phyloP scores from a whole-genome alignment of 83 land plant species.

The Isoetes engelmannii region DNA sequence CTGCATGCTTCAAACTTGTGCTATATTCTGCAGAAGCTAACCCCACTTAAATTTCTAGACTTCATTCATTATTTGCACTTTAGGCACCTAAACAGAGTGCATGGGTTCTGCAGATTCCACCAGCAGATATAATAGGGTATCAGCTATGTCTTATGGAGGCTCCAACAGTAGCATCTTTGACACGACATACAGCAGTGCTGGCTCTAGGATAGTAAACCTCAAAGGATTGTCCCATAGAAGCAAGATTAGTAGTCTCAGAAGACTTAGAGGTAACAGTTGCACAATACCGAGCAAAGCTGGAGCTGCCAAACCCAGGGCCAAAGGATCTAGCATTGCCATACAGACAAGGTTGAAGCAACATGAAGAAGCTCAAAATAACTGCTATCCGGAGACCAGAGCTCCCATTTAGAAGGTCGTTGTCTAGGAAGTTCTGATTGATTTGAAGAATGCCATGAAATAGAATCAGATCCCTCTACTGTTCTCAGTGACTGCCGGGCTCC shows the following conservation, averaged over 20 bases:
- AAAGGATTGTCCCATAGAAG: slow-evolving; percentile 69
- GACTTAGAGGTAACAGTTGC: slow-evolving; percentile 69
- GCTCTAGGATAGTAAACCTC: slow-evolving; percentile 98
- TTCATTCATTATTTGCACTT: no score
- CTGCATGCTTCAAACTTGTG: no score
- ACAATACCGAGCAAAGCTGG: slow-evolving; percentile 38
- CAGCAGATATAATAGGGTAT: slow-evolving; percentile 84
- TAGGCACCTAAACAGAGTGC: no score
- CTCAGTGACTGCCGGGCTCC: slow-evolving; percentile 80
- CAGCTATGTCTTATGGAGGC: slow-evolving; percentile 70
- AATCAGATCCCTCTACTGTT: slow-evolving; percentile 51
- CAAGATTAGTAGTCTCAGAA: slow-evolving; percentile 63
- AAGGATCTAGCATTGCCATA: no score
- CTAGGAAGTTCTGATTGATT: no score
- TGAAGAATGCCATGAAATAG: no score
- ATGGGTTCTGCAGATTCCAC: slow-evolving; percentile 84
- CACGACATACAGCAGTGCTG: slow-evolving; percentile 89
- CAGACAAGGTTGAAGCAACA: no score
- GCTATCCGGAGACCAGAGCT: slow-evolving; percentile 14
- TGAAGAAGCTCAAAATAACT: no score
- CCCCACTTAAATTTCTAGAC: no score
- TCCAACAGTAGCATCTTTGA: slow-evolving; percentile 60
- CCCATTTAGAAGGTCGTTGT: slow-evolving; percentile 26
- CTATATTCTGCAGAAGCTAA: no score
- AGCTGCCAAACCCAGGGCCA: slow-evolving; percentile 6